Conservation (phyloP, 768 basidiomycete species). For the Phylloporus rhodoxanthus region DNA sequence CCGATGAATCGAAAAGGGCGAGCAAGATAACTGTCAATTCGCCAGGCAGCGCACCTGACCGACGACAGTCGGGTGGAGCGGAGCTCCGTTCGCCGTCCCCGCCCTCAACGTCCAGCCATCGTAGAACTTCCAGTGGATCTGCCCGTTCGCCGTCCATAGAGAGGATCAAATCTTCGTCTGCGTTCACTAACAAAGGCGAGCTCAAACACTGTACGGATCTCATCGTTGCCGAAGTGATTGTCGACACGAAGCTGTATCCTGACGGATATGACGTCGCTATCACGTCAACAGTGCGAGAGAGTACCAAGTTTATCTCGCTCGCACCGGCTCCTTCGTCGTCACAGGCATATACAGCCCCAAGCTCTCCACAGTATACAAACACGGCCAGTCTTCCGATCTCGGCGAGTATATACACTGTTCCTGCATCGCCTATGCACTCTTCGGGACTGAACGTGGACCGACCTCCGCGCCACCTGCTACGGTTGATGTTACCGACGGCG, state of each 20-base stretch:
- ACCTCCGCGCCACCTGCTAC: conserved; percentile 65
- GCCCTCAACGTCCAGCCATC: conserved; percentile 18
- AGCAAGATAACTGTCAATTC: conserved; percentile 34
- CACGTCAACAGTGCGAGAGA: conserved; percentile 39
- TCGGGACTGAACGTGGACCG: conserved; percentile 51
- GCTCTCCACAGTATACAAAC: background rate
- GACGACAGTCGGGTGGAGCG: conserved; percentile 4
- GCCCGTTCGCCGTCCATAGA: conserved; percentile 33
- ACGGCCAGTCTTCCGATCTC: conserved; percentile 43
- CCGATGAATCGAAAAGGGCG: conserved; percentile 36
- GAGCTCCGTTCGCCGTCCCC: conserved; percentile 27
- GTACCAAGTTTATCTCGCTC: conserved; percentile 34
- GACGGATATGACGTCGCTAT: conserved; percentile 61
- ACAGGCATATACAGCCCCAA: background rate
- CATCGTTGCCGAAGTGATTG: conserved; percentile 69
- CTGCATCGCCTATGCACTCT: conserved; percentile 76
- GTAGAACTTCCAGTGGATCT: conserved; percentile 21
- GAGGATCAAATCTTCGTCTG: conserved; percentile 36
- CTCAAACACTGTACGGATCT: conserved; percentile 61
- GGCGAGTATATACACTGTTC: conserved; percentile 66
- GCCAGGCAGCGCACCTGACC: conserved; percentile 12
- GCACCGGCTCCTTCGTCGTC: conserved; percentile 10
- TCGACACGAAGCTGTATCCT: conserved; percentile 77
- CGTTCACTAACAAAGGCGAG: conserved; percentile 59
- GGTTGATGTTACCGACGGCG: conserved; percentile 76